Evolutionary conservation across 768 basidiomycete genomes (phyloP).

Genomic region (Podaxis sp.): DNA sequence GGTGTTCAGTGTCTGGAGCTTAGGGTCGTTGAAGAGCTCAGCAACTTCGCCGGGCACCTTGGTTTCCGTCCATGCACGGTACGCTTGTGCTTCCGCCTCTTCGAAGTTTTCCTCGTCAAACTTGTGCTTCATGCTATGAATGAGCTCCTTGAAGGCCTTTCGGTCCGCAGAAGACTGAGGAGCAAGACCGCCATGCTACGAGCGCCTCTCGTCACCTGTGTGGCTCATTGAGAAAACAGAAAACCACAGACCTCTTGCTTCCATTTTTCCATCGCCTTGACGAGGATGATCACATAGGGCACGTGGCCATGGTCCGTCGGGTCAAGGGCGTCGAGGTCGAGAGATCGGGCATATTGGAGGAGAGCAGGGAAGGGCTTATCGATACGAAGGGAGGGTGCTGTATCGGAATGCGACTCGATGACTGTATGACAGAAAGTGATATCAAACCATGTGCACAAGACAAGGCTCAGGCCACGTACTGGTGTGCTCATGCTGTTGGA

Average conservation of each 20-base stretch:
- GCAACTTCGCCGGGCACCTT: constrained; percentile 67
- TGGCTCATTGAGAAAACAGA: background rate
- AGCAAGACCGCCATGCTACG: constrained; percentile 64
- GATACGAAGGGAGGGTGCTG: constrained; percentile 73
- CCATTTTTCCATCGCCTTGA: constrained; percentile 83
- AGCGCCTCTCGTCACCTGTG: background rate
- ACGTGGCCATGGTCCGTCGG: constrained; percentile 88
- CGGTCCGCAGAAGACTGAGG: constrained; percentile 66
- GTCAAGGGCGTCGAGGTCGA: constrained; percentile 82
- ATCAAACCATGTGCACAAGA: constrained; percentile 3
- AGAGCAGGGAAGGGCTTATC: constrained; percentile 88
- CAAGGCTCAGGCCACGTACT: constrained; percentile 44
- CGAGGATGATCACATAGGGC: constrained; percentile 87
- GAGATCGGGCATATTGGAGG: constrained; percentile 63
- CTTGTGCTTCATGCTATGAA: constrained; percentile 69
- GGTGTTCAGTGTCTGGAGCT: constrained; percentile 28
- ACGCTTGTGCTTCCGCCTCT: constrained; percentile 88
- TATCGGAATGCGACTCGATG: constrained; percentile 86
- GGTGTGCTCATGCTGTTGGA: constrained; percentile 88
- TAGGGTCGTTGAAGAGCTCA: constrained; percentile 62
- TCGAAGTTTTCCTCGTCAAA: constrained; percentile 97
- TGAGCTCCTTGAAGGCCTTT: constrained; percentile 69
- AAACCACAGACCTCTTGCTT: constrained; percentile 57
- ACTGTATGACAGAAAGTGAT: constrained; percentile 43
- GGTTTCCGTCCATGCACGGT: constrained; percentile 68